Evolutionary conservation across 371 early-diverging fungal species (phyloP).

Genomic region (Mucor piriformis): DNA sequence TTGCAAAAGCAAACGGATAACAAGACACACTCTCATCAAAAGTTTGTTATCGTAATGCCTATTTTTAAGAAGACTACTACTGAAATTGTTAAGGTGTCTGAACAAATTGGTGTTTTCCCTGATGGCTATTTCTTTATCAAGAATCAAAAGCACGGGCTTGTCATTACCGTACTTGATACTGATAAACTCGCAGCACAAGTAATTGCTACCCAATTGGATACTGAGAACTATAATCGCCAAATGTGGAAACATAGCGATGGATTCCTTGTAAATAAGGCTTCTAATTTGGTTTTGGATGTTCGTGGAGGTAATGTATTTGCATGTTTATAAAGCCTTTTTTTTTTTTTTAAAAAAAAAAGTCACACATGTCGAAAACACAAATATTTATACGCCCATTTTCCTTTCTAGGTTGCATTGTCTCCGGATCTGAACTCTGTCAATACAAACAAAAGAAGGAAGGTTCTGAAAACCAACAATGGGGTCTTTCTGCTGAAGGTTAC

Average conservation of each 20-base stretch:
- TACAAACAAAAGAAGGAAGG: conserved; percentile 44
- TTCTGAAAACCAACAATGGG: conserved; percentile 48
- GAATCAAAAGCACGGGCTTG: conserved; percentile 51
- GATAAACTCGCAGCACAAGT: conserved; percentile 35
- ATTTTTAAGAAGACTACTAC: conserved; percentile 38
- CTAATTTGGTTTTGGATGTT: conserved; percentile 59
- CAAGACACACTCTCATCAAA: conserved; percentile 31
- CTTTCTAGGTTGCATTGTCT: conserved; percentile 29
- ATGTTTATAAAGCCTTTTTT: not conserved
- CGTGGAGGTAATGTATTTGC: conserved; percentile 47
- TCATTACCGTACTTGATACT: conserved; percentile 43
- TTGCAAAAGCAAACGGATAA: conserved; percentile 34
- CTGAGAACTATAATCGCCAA: conserved; percentile 50
- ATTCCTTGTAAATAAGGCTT: conserved; percentile 59
- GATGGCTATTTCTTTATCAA: conserved; percentile 65
- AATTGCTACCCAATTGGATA: conserved; percentile 46
- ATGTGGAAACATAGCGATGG: conserved; percentile 61
- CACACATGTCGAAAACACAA: too few species aligned
- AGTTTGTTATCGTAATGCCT: conserved; percentile 38
- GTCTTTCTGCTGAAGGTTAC: conserved; percentile 42
- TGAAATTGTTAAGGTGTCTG: conserved; percentile 19
- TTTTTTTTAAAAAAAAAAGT: too few species aligned
- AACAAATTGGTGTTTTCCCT: conserved; percentile 51
- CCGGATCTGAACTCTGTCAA: conserved; percentile 42
- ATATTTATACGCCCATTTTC: conserved; percentile 4